These are phyloP conservation scores for Chrysoporthe cubensis DNA, from an alignment of 2,329 filamentous ascomycete species.

Conservation along the genomic window DNA sequence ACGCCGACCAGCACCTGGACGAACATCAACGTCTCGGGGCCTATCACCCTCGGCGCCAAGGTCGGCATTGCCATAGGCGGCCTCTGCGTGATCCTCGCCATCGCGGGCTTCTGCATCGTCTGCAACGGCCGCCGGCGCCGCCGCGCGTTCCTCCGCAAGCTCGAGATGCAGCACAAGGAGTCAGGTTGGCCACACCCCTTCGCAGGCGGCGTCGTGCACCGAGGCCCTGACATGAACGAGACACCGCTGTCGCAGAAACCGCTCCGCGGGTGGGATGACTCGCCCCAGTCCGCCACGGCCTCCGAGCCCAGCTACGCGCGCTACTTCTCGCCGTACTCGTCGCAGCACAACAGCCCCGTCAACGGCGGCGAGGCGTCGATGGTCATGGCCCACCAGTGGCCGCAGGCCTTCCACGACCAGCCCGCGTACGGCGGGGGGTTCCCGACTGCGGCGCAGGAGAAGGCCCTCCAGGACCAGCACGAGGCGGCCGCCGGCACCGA, in stretches of 20 bases:
- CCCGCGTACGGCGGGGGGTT: conserved; percentile 31
- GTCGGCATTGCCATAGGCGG: conserved; percentile 62
- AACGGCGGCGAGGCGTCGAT: conserved; percentile 45
- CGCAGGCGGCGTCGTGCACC: conserved; percentile 29
- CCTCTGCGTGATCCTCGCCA: conserved; percentile 50
- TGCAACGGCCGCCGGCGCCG: conserved; percentile 60
- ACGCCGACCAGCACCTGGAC: conserved; percentile 44
- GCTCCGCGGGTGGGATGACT: conserved; percentile 58
- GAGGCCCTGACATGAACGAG: conserved; percentile 49
- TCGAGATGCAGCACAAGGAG: conserved; percentile 45
- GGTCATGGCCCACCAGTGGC: conserved; percentile 41
- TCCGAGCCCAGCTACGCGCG: conserved; percentile 36
- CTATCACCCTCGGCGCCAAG: conserved; percentile 57
- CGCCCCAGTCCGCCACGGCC: conserved; percentile 49
- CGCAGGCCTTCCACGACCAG: conserved; percentile 30
- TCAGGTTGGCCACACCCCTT: conserved; percentile 49
- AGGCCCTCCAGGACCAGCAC: conserved; percentile 28
- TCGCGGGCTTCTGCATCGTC: conserved; percentile 57
- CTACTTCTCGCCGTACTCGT: conserved; percentile 64
- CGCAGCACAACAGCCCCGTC: conserved; percentile 62
- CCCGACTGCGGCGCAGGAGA: conserved; percentile 32
- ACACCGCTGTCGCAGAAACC: conserved; percentile 60
- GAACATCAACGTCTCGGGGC: conserved; percentile 48
- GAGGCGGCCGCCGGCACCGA: conserved; percentile 10
- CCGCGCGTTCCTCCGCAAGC: conserved; percentile 52